phyloP scores from a whole-genome alignment of 495 filamentous ascomycete genomes.

The Tuber brumale region DNA sequence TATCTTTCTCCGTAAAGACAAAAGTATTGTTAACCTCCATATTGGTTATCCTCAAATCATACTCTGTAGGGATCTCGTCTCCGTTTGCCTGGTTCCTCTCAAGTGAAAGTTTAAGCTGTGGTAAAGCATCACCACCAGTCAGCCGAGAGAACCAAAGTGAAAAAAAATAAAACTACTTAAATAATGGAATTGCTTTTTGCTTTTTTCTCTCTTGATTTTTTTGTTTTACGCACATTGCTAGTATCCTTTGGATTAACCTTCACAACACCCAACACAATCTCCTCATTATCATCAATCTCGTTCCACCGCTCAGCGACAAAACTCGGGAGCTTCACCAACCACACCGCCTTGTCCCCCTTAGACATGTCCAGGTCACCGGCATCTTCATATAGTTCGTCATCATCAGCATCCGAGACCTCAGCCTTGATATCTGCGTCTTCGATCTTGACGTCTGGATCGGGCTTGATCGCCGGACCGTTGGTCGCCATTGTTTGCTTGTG shows the following conservation, averaged over 20 bases:
- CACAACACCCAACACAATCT: conserved; percentile 39
- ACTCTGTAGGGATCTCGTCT: conserved; percentile 68
- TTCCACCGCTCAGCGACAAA: conserved; percentile 42
- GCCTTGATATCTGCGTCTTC: conserved; percentile 15
- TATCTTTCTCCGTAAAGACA: conserved; percentile 84
- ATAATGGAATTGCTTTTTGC: neutral
- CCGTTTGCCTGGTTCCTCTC: conserved; percentile 36
- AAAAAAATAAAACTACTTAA: conserved; percentile 20
- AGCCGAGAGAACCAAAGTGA: neutral
- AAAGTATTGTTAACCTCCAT: conserved; percentile 66
- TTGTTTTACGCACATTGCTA: conserved; percentile 1
- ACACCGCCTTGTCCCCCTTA: conserved; percentile 32
- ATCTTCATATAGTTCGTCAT: conserved; percentile 41
- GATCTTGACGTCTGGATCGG: neutral
- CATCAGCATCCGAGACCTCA: conserved; percentile 27
- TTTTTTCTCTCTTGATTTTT: neutral
- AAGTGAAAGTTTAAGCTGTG: conserved; percentile 33
- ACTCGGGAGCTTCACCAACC: conserved; percentile 40
- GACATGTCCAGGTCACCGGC: conserved; percentile 39
- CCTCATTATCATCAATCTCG: conserved; percentile 42
- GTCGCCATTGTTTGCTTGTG: neutral
- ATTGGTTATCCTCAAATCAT: conserved; percentile 63
- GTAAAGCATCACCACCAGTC: neutral
- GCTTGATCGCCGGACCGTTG: neutral
- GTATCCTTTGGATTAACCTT: conserved; percentile 36